These are phyloP conservation scores for Colletotrichum chlorophyti DNA, from an alignment of 2,329 filamentous ascomycete species.

Conservation along the genomic window DNA sequence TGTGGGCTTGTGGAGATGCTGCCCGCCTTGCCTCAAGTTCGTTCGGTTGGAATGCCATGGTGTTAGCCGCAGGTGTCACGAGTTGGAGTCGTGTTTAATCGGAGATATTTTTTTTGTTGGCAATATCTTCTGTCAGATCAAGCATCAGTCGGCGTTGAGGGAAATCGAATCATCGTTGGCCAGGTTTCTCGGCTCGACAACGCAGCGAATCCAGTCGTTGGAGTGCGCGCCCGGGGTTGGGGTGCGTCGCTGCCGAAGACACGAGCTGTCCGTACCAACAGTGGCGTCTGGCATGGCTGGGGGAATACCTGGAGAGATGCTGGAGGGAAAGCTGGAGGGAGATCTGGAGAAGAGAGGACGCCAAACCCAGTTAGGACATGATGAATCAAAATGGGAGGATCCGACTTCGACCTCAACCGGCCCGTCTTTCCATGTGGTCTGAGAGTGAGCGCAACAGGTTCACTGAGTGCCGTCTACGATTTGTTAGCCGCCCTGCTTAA, in stretches of 20 bases:
- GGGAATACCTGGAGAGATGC: neutral
- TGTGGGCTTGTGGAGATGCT: constrained; percentile 26
- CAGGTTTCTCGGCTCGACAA: neutral
- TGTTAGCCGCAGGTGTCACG: neutral
- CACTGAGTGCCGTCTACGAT: too few relatives aligned
- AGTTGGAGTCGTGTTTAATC: neutral
- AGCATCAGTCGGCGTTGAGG: neutral
- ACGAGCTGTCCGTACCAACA: constrained; percentile 4
- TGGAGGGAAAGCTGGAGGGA: constrained; percentile 13
- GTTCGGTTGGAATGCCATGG: neutral
- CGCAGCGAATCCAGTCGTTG: neutral
- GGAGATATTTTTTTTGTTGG: neutral
- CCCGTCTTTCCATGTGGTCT: constrained; percentile 27
- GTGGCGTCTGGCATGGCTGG: constrained; percentile 9
- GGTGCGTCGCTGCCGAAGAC: constrained; percentile 1
- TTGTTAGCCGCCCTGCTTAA: too few relatives aligned
- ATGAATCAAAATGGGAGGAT: constrained; percentile 3
- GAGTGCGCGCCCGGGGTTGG: neutral
- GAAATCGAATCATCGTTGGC: neutral
- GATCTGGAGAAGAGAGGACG: constrained; percentile 15
- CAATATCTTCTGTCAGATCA: neutral
- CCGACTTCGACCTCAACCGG: constrained; percentile 7
- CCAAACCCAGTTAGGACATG: constrained; percentile 3
- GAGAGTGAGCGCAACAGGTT: constrained; percentile 8
- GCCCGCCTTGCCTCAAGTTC: constrained; percentile 18